Base-by-base conservation (phyloP, 2,329 filamentous ascomycete genomes). In the Chaetomiaceae sp. region DNA sequence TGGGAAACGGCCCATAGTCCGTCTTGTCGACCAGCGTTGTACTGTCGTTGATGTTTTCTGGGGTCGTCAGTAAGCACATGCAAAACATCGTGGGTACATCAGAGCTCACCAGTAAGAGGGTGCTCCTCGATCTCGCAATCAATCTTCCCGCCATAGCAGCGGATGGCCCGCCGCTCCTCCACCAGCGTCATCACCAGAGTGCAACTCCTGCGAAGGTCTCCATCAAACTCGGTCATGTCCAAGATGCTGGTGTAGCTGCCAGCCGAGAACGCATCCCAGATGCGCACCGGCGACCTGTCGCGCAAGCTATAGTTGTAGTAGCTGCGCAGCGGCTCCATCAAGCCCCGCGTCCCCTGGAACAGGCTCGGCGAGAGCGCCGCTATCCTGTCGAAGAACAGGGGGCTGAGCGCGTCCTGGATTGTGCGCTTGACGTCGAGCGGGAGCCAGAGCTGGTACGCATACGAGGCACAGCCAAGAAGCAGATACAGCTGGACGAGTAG, bases 361-460 rank as follows among this genome's bases (percentile, higher is more conserved):
- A 68, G 53, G 0, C 64, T 65, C 0, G 77, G 77, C 0, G 76
- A 65, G 2, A 79, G 58, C 1, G 68, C 73, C 1, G 75, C 74
- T 6, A 80, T 61, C 2, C 78, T 69, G 56, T 81, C 78, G 49
- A 75, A 73, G 48, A 77, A 77, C 1, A 78, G 62, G 0, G 75
- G 71, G 3, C 67, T 75, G 0, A 81, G 65, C 0, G 75, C 73
- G 51, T 80, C 76, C n/a, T 77, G 70, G 22, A 79, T 75, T 0
- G 74, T 75, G 18, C 76, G 70, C 60, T 81, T 81, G 2, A 81
- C 70, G 3, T 70, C 74, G 9, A 79, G 65, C 0, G 66, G 66
- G 10, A 67, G 63, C 75, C 76, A 80, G 2, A 76, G 60, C 27
- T 70, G 59, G 19, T 69, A 63, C 0, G 73, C 73, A 15, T 68